Conservation (phyloP, 176 grass and related monocot genomes). For the Microstegium vimineum region DNA sequence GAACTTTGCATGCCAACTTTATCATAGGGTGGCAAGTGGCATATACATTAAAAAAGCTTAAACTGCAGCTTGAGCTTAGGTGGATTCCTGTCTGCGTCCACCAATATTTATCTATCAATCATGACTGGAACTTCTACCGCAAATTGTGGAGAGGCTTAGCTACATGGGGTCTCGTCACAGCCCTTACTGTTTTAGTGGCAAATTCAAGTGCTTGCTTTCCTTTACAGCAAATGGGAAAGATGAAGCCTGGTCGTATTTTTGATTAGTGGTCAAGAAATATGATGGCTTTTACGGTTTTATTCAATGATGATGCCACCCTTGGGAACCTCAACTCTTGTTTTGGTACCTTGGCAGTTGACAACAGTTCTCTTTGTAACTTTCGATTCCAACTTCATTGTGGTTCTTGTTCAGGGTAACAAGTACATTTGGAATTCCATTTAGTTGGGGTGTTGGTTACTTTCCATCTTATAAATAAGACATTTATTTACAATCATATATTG, state of each 20-base stretch:
- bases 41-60: neutral
- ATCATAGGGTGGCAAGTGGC: neutral
- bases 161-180: neutral
- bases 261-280: neutral
- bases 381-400: neutral
- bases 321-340: neutral
- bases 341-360: neutral
- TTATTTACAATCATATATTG: no score
- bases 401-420: neutral
- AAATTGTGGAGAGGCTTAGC: neutral
- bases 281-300: neutral
- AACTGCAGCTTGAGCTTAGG: neutral
- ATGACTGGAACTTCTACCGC: neutral
- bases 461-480: neutral
- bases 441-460: neutral
- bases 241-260: neutral
- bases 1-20: slow-evolving; percentile 10
- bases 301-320: neutral
- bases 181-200: neutral
- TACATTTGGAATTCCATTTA: neutral
- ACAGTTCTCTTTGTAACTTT: neutral
- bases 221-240: neutral
- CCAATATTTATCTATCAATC: neutral
- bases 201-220: neutral
- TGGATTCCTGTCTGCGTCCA: neutral